Percentiles rank a stretch among this genome's conserved stretches.
Evolutionary conservation across 768 basidiomycete genomes (phyloP).

Genomic region (Mycena maculata): DNA sequence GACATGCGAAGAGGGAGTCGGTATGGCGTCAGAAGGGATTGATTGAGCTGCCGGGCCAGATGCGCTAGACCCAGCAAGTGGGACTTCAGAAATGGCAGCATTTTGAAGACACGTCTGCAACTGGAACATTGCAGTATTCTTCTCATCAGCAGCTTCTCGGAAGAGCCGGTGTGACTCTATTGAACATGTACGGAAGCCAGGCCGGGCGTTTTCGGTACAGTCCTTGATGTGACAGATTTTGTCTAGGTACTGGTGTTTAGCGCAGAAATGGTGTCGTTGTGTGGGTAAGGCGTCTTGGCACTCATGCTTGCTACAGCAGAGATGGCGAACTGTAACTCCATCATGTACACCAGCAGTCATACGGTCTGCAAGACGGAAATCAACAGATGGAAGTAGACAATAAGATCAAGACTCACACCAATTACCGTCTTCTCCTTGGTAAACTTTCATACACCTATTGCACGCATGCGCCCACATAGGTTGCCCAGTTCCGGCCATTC

Average conservation of each 20-base stretch:
- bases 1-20: not conserved
- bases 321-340: too few relatives aligned
- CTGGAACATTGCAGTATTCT: constrained; percentile 7
- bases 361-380: not conserved
- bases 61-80: not conserved
- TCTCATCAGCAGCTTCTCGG: not conserved
- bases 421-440: too few relatives aligned
- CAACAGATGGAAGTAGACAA: too few relatives aligned
- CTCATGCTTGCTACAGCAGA: not conserved
- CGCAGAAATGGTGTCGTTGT: not conserved
- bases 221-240: not conserved
- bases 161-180: not conserved
- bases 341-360: constrained; percentile 15
- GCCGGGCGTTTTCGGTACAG: not conserved
- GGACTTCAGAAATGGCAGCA: not conserved
- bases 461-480: constrained; percentile 20
- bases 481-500: constrained; percentile 22
- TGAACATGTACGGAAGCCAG: constrained; percentile 7
- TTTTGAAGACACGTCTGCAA: not conserved
- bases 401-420: too few relatives aligned
- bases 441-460: too few relatives aligned
- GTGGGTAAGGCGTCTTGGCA: not conserved
- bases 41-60: too few relatives aligned
- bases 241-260: not conserved
- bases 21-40: too few relatives aligned